A percentile compares a stretch with the other conserved stretches of the same genome.
Evolutionary conservation across 768 basidiomycete species (phyloP).

Genomic region (Amanita jacksonii): DNA sequence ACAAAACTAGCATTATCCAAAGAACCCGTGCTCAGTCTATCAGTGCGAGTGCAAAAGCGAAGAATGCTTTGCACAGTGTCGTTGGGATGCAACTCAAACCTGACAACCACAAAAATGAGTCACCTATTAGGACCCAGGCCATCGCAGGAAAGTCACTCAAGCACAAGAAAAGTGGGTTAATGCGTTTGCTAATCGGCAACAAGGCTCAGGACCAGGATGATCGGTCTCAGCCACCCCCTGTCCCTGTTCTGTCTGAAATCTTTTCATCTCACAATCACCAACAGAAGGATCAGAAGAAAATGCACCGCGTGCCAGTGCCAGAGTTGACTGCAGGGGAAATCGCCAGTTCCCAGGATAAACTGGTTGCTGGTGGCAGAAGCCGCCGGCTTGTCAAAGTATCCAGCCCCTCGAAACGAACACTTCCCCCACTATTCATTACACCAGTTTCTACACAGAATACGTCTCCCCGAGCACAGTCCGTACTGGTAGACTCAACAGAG

Average conservation of each 20-base stretch:
- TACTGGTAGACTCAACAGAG: constrained; percentile 13
- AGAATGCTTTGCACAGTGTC: constrained; percentile 34
- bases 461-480: constrained; percentile 16
- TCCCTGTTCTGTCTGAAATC: constrained; percentile 39
- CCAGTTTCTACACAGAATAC: constrained; percentile 17
- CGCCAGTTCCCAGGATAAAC: background rate
- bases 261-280: constrained; percentile 22
- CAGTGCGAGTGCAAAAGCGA: constrained; percentile 50
- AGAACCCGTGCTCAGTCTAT: constrained; percentile 46
- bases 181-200: constrained; percentile 60
- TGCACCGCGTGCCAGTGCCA: constrained; percentile 33
- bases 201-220: constrained; percentile 42
- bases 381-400: background rate
- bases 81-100: constrained; percentile 26
- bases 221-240: constrained; percentile 39
- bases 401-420: background rate
- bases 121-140: constrained; percentile 11
- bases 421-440: constrained; percentile 31
- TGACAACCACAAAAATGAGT: constrained; percentile 37
- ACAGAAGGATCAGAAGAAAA: constrained; percentile 14
- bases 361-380: background rate
- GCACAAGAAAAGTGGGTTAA: constrained; percentile 76
- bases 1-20: constrained; percentile 9
- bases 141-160: constrained; percentile 41
- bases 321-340: constrained; percentile 6